Evolutionary conservation across 805 yeast genomes (phyloP), one percentile per base, ranked within the genome.

Genomic region (Zygosaccharomyces kombuchaensis): DNA sequence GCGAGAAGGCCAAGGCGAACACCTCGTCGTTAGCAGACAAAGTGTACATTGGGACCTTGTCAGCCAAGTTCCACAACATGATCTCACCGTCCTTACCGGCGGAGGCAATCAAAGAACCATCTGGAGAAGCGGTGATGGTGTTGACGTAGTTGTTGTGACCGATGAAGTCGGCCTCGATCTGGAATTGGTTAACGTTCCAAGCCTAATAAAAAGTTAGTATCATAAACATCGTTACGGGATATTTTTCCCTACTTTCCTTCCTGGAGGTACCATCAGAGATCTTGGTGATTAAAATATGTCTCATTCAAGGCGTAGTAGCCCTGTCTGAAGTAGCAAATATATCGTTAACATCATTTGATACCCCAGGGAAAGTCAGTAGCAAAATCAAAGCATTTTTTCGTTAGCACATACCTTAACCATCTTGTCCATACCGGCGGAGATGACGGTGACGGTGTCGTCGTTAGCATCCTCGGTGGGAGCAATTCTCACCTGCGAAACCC

Each of bases 281-380:
- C 96, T 87, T 89, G 96, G 96, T 89, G 97, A 84, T 81, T 76
- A 32, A 75, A 54, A 70, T 75, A 82, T 83, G 96, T 91, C 97
- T 93, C 99, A 91, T 88, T 81, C 93, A 85, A 70, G 67, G 73
- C 73, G 49, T 56, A 67, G 62, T 59, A 70, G 72, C 73, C 57
- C 66, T 84, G 88, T 91, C 99, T 79, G 97, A 91, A 91, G 99
- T 91, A 91, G 99, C 99, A 91, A 91, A 93, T 93, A 91, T 84
- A 69, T 64, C 57, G 62, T 52, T 60, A 65, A 72, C 95, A 87
- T 87, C 96, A 87, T 78, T 64, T 78, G 70, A 58, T 23, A 37
- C 19, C 8, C 31, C 10, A 23, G 25, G 14, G 34, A 19, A 22
- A 12, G 22, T 8, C 13, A 27, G 26, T 19, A 16, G 26, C 30